Percentiles rank a stretch among this genome's conserved stretches.
Conservation (phyloP, 106 monocot species). For the Alisma plantagoaquatica region DNA sequence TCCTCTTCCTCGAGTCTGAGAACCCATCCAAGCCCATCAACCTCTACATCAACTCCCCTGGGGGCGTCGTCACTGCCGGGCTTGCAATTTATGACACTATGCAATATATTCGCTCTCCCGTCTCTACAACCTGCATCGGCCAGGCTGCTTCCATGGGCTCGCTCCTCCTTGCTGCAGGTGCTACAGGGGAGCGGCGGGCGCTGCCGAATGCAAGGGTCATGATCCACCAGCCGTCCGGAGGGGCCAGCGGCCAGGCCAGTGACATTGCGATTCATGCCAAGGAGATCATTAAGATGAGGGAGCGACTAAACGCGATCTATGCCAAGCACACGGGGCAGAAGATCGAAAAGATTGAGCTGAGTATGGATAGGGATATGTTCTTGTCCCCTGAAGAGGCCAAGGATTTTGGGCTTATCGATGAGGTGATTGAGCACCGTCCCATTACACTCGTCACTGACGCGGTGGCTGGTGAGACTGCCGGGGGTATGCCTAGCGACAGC, state of each 20-base stretch:
- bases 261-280: constrained; percentile 34
- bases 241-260: constrained; percentile 14
- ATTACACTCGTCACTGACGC: constrained; percentile 16
- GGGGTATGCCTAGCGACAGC: background rate
- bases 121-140: constrained; percentile 70
- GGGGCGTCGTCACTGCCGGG: constrained; percentile 83
- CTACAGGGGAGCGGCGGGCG: constrained; percentile 48
- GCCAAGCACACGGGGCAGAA: constrained; percentile 19
- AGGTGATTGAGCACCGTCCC: constrained; percentile 23
- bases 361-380: constrained; percentile 24
- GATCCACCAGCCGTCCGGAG: constrained; percentile 65
- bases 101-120: constrained; percentile 87
- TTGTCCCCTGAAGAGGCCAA: constrained; percentile 29
- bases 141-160: constrained; percentile 30
- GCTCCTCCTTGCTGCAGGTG: constrained; percentile 19
- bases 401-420: constrained; percentile 23
- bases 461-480: background rate
- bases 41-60: constrained; percentile 93
- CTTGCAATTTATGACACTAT: constrained; percentile 95
- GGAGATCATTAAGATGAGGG: constrained; percentile 72
- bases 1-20: constrained; percentile 92
- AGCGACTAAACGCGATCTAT: constrained; percentile 38
- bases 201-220: constrained; percentile 81
- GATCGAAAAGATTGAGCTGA: constrained; percentile 41
- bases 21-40: constrained; percentile 81